phyloP scores from a whole-genome alignment of 352 stramenopile genomes.

The Nothophytophthora sp. region DNA sequence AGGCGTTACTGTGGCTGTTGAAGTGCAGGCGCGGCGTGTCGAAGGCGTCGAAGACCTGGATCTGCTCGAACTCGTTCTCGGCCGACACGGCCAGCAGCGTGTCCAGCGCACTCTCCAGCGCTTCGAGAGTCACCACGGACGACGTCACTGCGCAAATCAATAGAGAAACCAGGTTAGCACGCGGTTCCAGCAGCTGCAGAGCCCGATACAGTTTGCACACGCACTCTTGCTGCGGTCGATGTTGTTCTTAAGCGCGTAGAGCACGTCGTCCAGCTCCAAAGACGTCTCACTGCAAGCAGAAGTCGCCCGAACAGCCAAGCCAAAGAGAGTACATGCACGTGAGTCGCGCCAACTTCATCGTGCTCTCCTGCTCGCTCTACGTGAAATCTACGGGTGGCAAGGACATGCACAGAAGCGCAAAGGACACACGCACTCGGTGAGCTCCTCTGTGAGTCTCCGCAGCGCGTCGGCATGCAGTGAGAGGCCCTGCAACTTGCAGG shows the following conservation, averaged over 20 bases:
- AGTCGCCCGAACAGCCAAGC: conserved; percentile 1
- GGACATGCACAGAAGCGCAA: conserved; percentile 2
- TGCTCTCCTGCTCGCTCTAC: conserved; percentile 2
- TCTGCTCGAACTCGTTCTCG: conserved; percentile 81
- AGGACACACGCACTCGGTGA: conserved; percentile 48
- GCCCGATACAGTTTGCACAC: conserved; percentile 3
- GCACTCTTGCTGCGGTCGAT: conserved; percentile 88
- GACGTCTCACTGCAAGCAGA: conserved; percentile 51
- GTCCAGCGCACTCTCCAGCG: conserved; percentile 80
- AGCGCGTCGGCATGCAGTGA: conserved; percentile 78
- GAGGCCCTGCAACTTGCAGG: conserved; percentile 84
- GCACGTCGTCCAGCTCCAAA: conserved; percentile 78
- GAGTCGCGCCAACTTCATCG: not conserved
- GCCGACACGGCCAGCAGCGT: conserved; percentile 78
- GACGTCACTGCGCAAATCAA: conserved; percentile 57
- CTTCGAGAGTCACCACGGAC: conserved; percentile 81
- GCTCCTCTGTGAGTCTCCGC: conserved; percentile 59
- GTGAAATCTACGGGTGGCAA: conserved; percentile 4
- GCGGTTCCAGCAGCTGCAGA: not conserved
- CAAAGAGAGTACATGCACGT: conserved; percentile 1
- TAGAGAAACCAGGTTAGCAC: not conserved
- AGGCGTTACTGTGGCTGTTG: conserved; percentile 64
- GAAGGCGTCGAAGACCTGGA: conserved; percentile 87
- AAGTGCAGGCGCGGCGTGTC: conserved; percentile 69
- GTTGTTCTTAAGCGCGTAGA: conserved; percentile 90